Percentiles rank a stretch among this genome's conserved stretches.
Conservation (phyloP, 2,329 filamentous ascomycete species). For the Ceratocystis diversiconidia region DNA sequence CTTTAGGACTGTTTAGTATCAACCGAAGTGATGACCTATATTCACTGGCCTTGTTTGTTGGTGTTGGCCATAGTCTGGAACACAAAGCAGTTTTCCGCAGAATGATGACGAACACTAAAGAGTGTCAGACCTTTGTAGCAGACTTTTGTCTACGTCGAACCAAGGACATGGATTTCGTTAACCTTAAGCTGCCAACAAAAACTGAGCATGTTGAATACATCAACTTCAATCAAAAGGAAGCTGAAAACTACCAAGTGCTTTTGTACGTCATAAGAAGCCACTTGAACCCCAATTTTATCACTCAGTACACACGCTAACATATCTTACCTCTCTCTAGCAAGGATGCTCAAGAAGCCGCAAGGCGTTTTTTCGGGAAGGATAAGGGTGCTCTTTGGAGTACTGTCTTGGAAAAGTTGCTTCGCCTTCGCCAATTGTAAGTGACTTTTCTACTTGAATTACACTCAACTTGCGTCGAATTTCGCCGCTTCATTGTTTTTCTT, state of each 20-base stretch:
- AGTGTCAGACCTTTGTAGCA: slow-evolving; percentile 66
- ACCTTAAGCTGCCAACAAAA: slow-evolving; percentile 62
- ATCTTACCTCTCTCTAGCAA: slow-evolving; percentile 29
- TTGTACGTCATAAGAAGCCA: slow-evolving; percentile 33
- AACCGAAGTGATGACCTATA: slow-evolving; percentile 73
- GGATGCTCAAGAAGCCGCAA: slow-evolving; percentile 44
- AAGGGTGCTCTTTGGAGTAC: slow-evolving; percentile 18
- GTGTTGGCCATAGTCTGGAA: slow-evolving; percentile 61
- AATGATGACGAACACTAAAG: slow-evolving; percentile 46
- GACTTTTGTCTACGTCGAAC: slow-evolving; percentile 66
- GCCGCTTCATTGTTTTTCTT: slow-evolving; percentile 21
- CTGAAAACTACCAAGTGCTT: slow-evolving; percentile 62
- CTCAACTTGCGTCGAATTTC: neutral
- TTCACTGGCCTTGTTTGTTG: slow-evolving; percentile 63
- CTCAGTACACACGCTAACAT: neutral
- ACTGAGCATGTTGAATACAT: slow-evolving; percentile 66
- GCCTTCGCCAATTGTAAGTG: slow-evolving; percentile 57
- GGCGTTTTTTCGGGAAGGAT: slow-evolving; percentile 37
- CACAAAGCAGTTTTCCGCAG: slow-evolving; percentile 59
- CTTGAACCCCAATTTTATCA: neutral
- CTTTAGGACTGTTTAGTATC: slow-evolving; percentile 31
- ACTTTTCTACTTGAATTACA: slow-evolving; percentile 17
- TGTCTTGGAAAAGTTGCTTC: slow-evolving; percentile 68
- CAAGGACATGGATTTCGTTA: slow-evolving; percentile 81
- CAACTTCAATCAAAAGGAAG: slow-evolving; percentile 57